A percentile compares a stretch with the other conserved stretches of the same genome.
phyloP scores from a whole-genome alignment of 2,329 filamentous ascomycete genomes.

The Stemphylium vesicarium region DNA sequence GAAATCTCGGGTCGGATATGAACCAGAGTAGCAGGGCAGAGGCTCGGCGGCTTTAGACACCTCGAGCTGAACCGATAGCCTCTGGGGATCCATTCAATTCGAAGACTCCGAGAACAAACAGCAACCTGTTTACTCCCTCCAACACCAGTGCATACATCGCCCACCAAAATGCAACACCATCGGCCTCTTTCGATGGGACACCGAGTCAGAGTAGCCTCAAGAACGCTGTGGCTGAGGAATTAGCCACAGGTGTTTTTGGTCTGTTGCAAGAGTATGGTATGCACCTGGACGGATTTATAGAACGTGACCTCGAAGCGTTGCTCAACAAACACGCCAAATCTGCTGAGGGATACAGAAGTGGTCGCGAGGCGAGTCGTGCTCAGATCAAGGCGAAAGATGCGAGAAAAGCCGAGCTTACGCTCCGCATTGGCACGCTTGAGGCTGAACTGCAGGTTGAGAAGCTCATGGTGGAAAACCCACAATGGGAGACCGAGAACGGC shows the following conservation, averaged over 20 bases:
- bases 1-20: constrained; percentile 50
- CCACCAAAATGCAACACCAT: constrained; percentile 20
- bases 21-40: constrained; percentile 18
- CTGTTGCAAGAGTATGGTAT: constrained; percentile 57
- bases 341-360: constrained; percentile 66
- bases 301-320: constrained; percentile 26
- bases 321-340: constrained; percentile 60
- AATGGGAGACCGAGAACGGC: constrained; percentile 27
- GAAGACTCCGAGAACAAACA: constrained; percentile 2
- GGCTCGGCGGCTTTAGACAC: constrained; percentile 34
- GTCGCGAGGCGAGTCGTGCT: constrained; percentile 69
- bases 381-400: constrained; percentile 69
- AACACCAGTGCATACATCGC: constrained; percentile 11
- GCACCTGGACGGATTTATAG: constrained; percentile 29
- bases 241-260: constrained; percentile 54
- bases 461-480: constrained; percentile 43
- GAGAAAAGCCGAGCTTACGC: constrained; percentile 68
- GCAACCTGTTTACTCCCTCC: constrained; percentile 28
- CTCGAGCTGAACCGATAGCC: constrained; percentile 27
- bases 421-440: constrained; percentile 66
- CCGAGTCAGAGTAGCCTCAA: constrained; percentile 44
- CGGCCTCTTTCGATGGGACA: constrained; percentile 34
- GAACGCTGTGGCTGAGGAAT: constrained; percentile 22
- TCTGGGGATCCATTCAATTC: constrained; percentile 23
- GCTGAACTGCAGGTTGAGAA: constrained; percentile 62